Evolutionary conservation across 2,329 filamentous ascomycete genomes (phyloP).

Genomic region (Calycina herbarum): DNA sequence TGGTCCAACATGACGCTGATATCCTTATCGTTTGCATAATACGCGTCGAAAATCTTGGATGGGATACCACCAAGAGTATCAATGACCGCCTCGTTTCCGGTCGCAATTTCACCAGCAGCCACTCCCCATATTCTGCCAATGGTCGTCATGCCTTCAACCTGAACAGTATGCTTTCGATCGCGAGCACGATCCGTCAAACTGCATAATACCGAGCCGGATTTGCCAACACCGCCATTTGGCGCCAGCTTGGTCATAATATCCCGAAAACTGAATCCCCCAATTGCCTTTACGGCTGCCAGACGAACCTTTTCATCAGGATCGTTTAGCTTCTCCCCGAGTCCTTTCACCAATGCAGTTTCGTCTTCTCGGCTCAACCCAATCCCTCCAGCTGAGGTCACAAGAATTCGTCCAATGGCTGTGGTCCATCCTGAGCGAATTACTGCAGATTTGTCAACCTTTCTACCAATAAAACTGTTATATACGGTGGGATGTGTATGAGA

Average conservation of each 20-base stretch:
- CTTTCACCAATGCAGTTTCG: slow-evolving; percentile 71
- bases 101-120: slow-evolving; percentile 80
- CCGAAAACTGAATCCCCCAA: slow-evolving; percentile 77
- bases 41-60: slow-evolving; percentile 79
- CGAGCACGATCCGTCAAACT: slow-evolving; percentile 85
- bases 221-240: slow-evolving; percentile 69
- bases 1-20: slow-evolving; percentile 82
- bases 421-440: slow-evolving; percentile 85
- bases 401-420: slow-evolving; percentile 77
- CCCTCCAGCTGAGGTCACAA: slow-evolving; percentile 87
- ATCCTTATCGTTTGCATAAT: slow-evolving; percentile 86
- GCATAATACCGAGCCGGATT: slow-evolving; percentile 74
- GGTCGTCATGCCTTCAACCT: slow-evolving; percentile 82
- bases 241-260: slow-evolving; percentile 83
- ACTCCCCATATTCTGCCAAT: slow-evolving; percentile 92
- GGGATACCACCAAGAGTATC: slow-evolving; percentile 79
- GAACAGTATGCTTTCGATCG: slow-evolving; percentile 78
- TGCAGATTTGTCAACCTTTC: slow-evolving; percentile 82
- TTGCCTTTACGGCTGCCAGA: slow-evolving; percentile 80
- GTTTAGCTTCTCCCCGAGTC: slow-evolving; percentile 76
- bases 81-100: slow-evolving; percentile 74
- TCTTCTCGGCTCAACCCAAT: slow-evolving; percentile 85
- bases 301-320: slow-evolving; percentile 92
- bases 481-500: slow-evolving; percentile 75
- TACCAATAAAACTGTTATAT: slow-evolving; percentile 81